Evolutionary conservation across 2,329 filamentous ascomycete genomes (phyloP).

Genomic region (Zymoseptoria brevis): DNA sequence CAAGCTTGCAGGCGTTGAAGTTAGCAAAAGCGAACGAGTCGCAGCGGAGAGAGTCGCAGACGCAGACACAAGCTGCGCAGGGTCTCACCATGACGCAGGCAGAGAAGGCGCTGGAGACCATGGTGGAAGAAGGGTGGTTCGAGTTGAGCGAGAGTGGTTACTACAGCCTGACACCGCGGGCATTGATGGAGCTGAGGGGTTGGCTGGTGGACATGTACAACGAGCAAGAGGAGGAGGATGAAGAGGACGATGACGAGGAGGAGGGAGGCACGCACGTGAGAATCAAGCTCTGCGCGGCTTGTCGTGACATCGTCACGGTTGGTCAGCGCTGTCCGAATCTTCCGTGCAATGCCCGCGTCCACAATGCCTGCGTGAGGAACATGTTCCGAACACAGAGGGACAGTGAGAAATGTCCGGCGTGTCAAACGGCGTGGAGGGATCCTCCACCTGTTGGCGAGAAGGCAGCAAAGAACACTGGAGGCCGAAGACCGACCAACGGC

Average conservation of each 20-base stretch:
- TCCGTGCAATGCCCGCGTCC: slow-evolving; percentile 62
- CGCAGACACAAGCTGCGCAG: slow-evolving; percentile 11
- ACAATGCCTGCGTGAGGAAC: slow-evolving; percentile 65
- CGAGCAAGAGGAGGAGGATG: slow-evolving; percentile 53
- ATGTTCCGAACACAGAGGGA: slow-evolving; percentile 60
- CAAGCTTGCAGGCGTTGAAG: slow-evolving; percentile 68
- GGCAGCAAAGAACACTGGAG: slow-evolving; percentile 27
- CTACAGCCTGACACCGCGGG: slow-evolving; percentile 68
- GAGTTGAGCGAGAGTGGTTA: slow-evolving; percentile 63
- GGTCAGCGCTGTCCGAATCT: slow-evolving; percentile 67
- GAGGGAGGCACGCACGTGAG: slow-evolving; percentile 48
- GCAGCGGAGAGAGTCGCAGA: slow-evolving; percentile 24
- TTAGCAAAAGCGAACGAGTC: slow-evolving; percentile 43
- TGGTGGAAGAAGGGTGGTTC: slow-evolving; percentile 79
- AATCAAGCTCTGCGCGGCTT: slow-evolving; percentile 82
- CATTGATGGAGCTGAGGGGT: slow-evolving; percentile 71
- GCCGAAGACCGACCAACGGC: slow-evolving; percentile 14
- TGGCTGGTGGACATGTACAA: slow-evolving; percentile 92
- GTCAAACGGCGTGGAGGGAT: slow-evolving; percentile 45
- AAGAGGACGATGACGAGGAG: slow-evolving; percentile 38
- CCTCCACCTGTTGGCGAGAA: slow-evolving; percentile 47
- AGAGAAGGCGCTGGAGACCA: slow-evolving; percentile 58
- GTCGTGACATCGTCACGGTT: slow-evolving; percentile 79
- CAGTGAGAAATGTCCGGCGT: slow-evolving; percentile 56
- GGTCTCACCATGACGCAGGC: slow-evolving; percentile 67